phyloP scores from a whole-genome alignment of 768 basidiomycete species.

The Tylopilus balloui region DNA sequence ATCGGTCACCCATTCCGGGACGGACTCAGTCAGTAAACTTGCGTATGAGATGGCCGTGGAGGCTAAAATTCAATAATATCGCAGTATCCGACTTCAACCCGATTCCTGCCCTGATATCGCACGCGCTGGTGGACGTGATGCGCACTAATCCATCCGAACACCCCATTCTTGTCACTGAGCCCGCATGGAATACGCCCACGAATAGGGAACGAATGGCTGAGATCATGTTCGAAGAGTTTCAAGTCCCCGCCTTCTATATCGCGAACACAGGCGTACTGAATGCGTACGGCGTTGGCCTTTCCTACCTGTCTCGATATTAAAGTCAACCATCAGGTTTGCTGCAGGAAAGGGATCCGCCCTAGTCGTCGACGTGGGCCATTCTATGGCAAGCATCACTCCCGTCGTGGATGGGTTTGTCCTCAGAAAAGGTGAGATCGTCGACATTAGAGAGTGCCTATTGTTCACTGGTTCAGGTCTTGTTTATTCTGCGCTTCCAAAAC shows the following conservation, averaged over 20 bases:
- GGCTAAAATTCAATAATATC: neutral
- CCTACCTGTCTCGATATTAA: slow-evolving; percentile 7
- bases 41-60: neutral
- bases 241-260: slow-evolving; percentile 93
- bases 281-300: slow-evolving; percentile 53
- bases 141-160: slow-evolving; percentile 77
- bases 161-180: slow-evolving; percentile 90
- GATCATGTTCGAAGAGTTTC: slow-evolving; percentile 95
- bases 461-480: slow-evolving; percentile 55
- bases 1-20: slow-evolving; percentile 79
- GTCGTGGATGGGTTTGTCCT: slow-evolving; percentile 98
- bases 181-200: slow-evolving; percentile 92
- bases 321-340: slow-evolving; percentile 62
- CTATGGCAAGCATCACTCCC: slow-evolving; percentile 87
- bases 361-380: slow-evolving; percentile 90
- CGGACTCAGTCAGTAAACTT: slow-evolving; percentile 63
- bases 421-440: slow-evolving; percentile 64
- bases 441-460: neutral
- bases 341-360: slow-evolving; percentile 97
- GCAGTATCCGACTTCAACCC: slow-evolving; percentile 75
- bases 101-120: slow-evolving; percentile 63
- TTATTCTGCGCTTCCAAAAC: slow-evolving; percentile 68
- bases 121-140: slow-evolving; percentile 75
- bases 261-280: slow-evolving; percentile 93
- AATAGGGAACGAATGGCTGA: slow-evolving; percentile 95